Evolutionary conservation across 2,329 filamentous ascomycete species (phyloP), one percentile per base, ranked within the genome.

Genomic region (Neofusicoccum laricinum): DNA sequence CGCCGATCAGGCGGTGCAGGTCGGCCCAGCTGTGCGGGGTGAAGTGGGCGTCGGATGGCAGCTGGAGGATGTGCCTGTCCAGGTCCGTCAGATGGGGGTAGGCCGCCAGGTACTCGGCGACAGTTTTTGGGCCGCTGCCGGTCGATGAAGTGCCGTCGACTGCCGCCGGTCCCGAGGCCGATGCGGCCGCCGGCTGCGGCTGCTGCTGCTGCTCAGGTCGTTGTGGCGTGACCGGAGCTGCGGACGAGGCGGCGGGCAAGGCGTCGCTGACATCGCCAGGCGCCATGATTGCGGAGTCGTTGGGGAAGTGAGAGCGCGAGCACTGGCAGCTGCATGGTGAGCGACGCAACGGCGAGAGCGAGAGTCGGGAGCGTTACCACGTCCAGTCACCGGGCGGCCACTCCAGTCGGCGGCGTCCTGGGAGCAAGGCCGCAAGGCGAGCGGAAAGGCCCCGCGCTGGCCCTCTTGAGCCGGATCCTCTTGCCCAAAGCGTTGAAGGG

Each of bases 11-110:
- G 8, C 68, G 41, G 36, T 66, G 67, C n/a, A 77, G 65, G 32
- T 75, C 67, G 11, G 70, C 62, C 76, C 76, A 77, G 0, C 71
- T 71, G 65, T 77, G 76, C 1, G 76, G 70, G 19, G 69, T 71
- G 66, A 73, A 76, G 25, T 74, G 4, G 53, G 17, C 45, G 25
- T 63, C 61, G 40, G 43, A 43, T 10, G 43, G 38, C 4, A 43
- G 34, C 2, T 68, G 68, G 25, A 76, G 71, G 64, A 66, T 66
- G 55, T 75, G 73, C 62, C 74, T 73, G 8, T 72, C 68, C 21
- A 76, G 69, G 15, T 73, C 71, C 7, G 69, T 70, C 3, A 74
- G 71, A 64, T 76, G 72, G 7, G 72, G 70, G 45, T 75, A 76
- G 43, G 68, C 65, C 12, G 69, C 65, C 3, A 74, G 73, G 21